Conservation (phyloP, 352 stramenopile genomes). For the Phytophthora syringae region DNA sequence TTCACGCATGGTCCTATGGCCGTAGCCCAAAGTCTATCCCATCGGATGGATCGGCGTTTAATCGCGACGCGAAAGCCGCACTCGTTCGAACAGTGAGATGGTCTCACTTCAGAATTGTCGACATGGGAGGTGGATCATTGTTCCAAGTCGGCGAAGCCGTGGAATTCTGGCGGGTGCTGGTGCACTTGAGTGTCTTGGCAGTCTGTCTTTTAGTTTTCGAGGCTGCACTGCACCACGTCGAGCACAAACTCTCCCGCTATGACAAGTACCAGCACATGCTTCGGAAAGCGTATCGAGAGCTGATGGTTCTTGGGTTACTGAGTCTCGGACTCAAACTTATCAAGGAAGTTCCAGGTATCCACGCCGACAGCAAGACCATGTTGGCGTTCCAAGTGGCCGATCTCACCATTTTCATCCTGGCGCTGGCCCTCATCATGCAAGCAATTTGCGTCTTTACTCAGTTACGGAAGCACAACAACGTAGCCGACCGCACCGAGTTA, state of each 20-base stretch:
- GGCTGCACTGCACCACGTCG: conserved; percentile 44
- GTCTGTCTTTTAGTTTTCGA: conserved; percentile 59
- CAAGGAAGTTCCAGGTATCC: conserved; percentile 42
- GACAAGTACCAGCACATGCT: conserved; percentile 78
- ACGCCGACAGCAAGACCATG: conserved; percentile 42
- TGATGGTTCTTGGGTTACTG: conserved; percentile 70
- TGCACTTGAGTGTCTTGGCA: conserved; percentile 55
- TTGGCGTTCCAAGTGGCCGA: conserved; percentile 63
- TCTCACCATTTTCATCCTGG: no score
- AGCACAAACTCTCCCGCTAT: conserved; percentile 52
- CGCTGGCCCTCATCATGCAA: conserved; percentile 64
- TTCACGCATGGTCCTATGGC: conserved; percentile 17
- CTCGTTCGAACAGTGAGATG: background rate
- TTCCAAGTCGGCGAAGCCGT: conserved; percentile 68
- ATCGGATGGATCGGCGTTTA: no score
- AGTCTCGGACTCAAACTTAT: conserved; percentile 57
- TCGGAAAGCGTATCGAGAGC: conserved; percentile 63
- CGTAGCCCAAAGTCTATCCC: background rate
- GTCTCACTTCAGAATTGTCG: conserved; percentile 29
- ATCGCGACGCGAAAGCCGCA: conserved; percentile 22
- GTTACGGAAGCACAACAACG: conserved; percentile 43
- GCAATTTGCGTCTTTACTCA: conserved; percentile 53
- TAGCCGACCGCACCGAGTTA: conserved; percentile 51
- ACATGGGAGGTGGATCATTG: conserved; percentile 44
- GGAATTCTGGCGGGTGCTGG: conserved; percentile 62